Evolutionary conservation across 164 flowering plant genomes (phyloP).

Genomic region (Litsea cubeba): DNA sequence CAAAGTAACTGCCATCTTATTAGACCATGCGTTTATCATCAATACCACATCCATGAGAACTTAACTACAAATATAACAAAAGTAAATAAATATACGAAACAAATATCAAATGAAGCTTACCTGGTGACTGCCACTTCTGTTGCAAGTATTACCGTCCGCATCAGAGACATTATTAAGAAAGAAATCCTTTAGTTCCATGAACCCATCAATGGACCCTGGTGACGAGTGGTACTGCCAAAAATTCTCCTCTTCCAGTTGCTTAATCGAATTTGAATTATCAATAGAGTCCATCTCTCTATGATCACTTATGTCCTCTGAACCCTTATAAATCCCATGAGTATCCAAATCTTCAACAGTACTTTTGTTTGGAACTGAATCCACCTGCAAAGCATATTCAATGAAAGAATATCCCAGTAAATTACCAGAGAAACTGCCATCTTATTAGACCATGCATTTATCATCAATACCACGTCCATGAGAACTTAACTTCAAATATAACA

Average conservation of each 20-base stretch:
- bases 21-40: too few relatives aligned
- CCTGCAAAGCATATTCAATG: neutral
- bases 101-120: constrained; percentile 9
- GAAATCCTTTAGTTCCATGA: too few relatives aligned
- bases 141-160: constrained; percentile 5
- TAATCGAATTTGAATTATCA: neutral
- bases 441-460: neutral
- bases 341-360: neutral
- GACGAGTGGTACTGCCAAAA: neutral
- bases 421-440: neutral
- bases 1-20: too few relatives aligned
- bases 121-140: constrained; percentile 7
- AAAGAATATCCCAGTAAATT: constrained; percentile 7
- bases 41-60: neutral
- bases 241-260: neutral
- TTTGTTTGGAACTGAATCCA: neutral
- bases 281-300: neutral
- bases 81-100: neutral
- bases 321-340: constrained; percentile 21
- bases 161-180: neutral
- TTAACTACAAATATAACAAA: too few relatives aligned
- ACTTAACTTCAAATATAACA: too few relatives aligned
- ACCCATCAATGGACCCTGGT: neutral
- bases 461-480: neutral
- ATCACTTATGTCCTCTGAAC: constrained; percentile 24